A percentile compares a stretch with the other conserved stretches of the same genome.
These are phyloP conservation scores for Hyphopichia wangnamkhiaoensis DNA, from an alignment of 1,139 yeast genomes.

Conservation along the genomic window DNA sequence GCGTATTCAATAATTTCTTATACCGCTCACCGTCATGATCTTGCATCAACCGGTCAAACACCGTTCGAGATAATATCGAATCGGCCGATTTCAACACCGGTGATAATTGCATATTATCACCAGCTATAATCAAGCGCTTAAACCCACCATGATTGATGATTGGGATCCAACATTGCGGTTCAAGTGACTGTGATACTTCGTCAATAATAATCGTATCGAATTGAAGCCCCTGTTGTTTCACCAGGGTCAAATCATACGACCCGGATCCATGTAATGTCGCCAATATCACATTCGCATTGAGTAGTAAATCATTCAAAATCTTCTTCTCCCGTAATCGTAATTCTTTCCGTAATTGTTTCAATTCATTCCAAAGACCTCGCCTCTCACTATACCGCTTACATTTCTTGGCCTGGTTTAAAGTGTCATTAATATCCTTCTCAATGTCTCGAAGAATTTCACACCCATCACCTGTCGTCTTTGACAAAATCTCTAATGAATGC, in stretches of 20 bases:
- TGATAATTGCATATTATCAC: conserved; percentile 87
- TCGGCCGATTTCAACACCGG: conserved; percentile 62
- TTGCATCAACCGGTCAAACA: conserved; percentile 75
- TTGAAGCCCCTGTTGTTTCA: conserved; percentile 29
- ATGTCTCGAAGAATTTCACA: conserved; percentile 69
- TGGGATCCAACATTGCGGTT: conserved; percentile 98
- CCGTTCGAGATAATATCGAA: conserved; percentile 56
- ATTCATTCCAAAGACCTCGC: conserved; percentile 64
- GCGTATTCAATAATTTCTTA: conserved; percentile 62
- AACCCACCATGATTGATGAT: conserved; percentile 64
- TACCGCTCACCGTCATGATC: conserved; percentile 52
- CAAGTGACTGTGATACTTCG: conserved; percentile 92
- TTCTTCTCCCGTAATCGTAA: conserved; percentile 65
- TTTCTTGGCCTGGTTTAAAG: conserved; percentile 62
- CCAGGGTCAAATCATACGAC: conserved; percentile 59
- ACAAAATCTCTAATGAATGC: conserved; percentile 76
- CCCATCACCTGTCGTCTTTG: conserved; percentile 57
- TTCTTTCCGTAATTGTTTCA: conserved; percentile 71
- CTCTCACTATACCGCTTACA: conserved; percentile 66
- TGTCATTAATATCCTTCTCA: conserved; percentile 65
- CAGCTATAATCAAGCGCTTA: conserved; percentile 69
- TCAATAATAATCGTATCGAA: conserved; percentile 89
- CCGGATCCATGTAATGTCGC: conserved; percentile 91
- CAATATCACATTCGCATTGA: conserved; percentile 67
- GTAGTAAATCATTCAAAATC: conserved; percentile 58